phyloP scores from a whole-genome alignment of 176 grass and related monocot genomes.

The Oryza punctata region DNA sequence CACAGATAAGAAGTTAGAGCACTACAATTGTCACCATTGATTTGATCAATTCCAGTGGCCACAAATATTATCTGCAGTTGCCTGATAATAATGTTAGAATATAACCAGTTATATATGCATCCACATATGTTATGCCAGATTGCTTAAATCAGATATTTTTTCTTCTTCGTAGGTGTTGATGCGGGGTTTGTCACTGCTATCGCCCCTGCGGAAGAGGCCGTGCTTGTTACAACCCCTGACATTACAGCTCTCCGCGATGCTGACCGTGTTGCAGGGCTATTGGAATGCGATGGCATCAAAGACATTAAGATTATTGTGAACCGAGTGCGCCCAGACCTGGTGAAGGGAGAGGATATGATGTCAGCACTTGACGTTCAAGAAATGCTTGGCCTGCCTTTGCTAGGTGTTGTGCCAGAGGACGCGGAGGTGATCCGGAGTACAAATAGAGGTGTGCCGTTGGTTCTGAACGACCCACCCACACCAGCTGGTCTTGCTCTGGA shows the following conservation, averaged over 20 bases:
- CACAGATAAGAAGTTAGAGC: not conserved
- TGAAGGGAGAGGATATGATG: slow-evolving; percentile 96
- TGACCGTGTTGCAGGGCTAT: slow-evolving; percentile 71
- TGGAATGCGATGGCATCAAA: slow-evolving; percentile 88
- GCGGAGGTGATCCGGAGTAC: slow-evolving; percentile 84
- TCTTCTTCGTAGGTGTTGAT: slow-evolving; percentile 54
- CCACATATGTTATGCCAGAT: not conserved
- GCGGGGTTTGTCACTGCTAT: slow-evolving; percentile 92
- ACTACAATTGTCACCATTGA: not conserved
- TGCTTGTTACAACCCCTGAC: slow-evolving; percentile 83
- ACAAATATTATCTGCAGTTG: not conserved
- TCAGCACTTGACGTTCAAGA: slow-evolving; percentile 91
- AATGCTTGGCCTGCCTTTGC: slow-evolving; percentile 84
- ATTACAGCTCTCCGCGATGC: slow-evolving; percentile 88
- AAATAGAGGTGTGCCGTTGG: slow-evolving; percentile 71
- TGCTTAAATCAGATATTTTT: not conserved
- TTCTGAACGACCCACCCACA: slow-evolving; percentile 71
- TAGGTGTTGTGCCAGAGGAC: slow-evolving; percentile 85
- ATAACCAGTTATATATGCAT: not conserved
- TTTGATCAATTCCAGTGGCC: not conserved
- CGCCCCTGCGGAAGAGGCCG: slow-evolving; percentile 81
- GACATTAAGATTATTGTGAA: slow-evolving; percentile 95
- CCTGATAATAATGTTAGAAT: not conserved
- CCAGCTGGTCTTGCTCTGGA: slow-evolving; percentile 81
- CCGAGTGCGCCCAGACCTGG: slow-evolving; percentile 75